Base-by-base conservation (phyloP, 2,329 filamentous ascomycete species). In the Neospermospora avenae region DNA sequence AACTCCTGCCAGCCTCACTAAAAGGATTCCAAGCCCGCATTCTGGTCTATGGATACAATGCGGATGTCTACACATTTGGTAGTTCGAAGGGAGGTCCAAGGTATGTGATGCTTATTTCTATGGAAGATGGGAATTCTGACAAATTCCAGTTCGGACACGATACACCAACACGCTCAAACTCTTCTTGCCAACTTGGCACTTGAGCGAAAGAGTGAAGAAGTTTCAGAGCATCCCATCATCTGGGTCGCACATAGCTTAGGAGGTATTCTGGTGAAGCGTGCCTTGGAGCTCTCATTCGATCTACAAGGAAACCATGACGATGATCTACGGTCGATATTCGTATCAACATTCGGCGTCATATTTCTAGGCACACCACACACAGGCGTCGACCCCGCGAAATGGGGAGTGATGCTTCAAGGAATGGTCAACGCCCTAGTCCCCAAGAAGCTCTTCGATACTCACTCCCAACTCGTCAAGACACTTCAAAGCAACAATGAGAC, bases 291-390 rank as follows among this genome's bases (percentile, higher is more conserved):
- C 70, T 88, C 86, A 48, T 82, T 83, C 65, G 86, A 85, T 67
- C 71, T 89, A 13, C 79, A 77, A 7, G 80, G 79, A 42, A 79
- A 81, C 58, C 80, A 84, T 65, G 81, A 85, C 39, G 83, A 89
- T 62, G 81, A 88, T 58, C 80, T 85, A 37, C 82, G 87, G 20
- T 87, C 86, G 11, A 83, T 91, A 55, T 91, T 83, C 66, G 81
- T 91, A 10, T 91, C 87, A 0, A 92, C 89, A 0, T 92, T 87
- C 69, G 89, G 85, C 24, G 83, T 92, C 59, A 79, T 92, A 35
- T 93, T 93, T 71, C 79, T 93, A 28, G 89, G 89, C 14, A 93
- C 89, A 14, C 89, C 89, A 6, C 89, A 92, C 71, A 84, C 81
- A 18, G 89, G 88, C 8, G 85, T 87, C 1, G 85, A 86, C 63